Evolutionary conservation across 306 rosid species (phyloP), one percentile per base, ranked within the genome.

Genomic region (Prunus dulcis): DNA sequence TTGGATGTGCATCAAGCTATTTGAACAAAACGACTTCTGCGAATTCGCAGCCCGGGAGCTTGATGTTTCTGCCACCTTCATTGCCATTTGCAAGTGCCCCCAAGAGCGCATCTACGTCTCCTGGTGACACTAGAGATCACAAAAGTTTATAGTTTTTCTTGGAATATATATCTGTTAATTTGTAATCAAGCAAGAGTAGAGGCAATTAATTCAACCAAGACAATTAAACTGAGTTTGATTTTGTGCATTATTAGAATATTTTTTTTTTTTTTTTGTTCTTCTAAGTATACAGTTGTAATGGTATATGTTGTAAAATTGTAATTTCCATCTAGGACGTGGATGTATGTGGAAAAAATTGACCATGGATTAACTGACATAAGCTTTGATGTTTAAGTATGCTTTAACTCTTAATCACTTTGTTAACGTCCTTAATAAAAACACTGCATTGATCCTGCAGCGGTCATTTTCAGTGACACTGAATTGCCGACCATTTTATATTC

Each of bases 101-200:
- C 60, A 90, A 89, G 74, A 89, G 85, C 78, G 86, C 92, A 0
- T 89, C 96, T 58, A 68, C 91, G 1, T 87, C 95, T 78, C 89
- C 98, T 22, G 74, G 78, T 1, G 81, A 82, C 51, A 82, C 83
- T 67, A 84, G 77, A 79, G 90, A 86, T 25, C 80, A 71, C 58
- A 74, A 79, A 47, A 20, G 57, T 57, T 9, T 17, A 41, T 34
- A 30, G 32, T 55, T 50, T 34, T 1, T 2, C 15, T 9, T 28
- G 12, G 38, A 23, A 43, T 20, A 74, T 7, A 47, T 12, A 6
- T 75, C 43, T 67, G 65, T 10, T 52, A 14, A 66, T 50, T 76
- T 55, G 57, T 58, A 23, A 73, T 46, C 8, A 46, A 25, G 43
- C 47, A n/a, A 23, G 15, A 56, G 12, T 20, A 8, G 12, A 30